Base-by-base conservation (phyloP, 1,284 basidiomycete species). In the Trichosporon inkin region DNA sequence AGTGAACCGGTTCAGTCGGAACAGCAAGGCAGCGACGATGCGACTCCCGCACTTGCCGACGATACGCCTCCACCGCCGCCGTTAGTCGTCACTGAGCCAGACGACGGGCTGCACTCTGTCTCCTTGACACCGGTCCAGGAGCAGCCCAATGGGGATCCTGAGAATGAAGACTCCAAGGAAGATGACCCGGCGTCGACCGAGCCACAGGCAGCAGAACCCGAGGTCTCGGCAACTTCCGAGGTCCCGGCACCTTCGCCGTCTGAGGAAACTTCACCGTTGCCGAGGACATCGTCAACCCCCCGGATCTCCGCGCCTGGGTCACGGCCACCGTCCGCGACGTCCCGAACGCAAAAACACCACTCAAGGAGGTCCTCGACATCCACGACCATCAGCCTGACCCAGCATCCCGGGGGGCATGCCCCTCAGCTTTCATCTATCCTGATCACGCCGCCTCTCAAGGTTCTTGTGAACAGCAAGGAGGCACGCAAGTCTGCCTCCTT, bases 381-480 rank as follows among this genome's bases (percentile, higher is more conserved):
- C 11, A 74, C 75, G 5, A 71, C 71, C 19, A 56, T 74, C 17
- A 72, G 73, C 6, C 62, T 76, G 22, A 62, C 68, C 8, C 63
- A 68, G 13, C 62, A 60, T 32, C 57, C 59, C 5, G 17, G 49
- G 51, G 36, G 59, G 2, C 62, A 61, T 22, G 70, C 60, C 7
- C 71, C 68, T 11, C 75, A 74, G 64, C 72, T 81, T 10, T 81
- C 80, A 6, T 73, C 80, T 0, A 78, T 81, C 49, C 75, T 82
- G 35, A 79, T 98, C 71, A 86, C 88, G 5, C 88, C 90, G 10
- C 92, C 94, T 0, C 80, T 97, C 61, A 91, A 96, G 71, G 85
- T 85, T 2, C 93, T 98, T 72, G 85, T 88, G 47, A 82, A 87
- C 14, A 93, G 92, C 0, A 90, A 89, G 72, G 94, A 98, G 72